Percentiles rank a stretch among this genome's conserved stretches.
These are phyloP conservation scores for Incumbomyces delicatus DNA, from an alignment of 2,329 filamentous ascomycete species.

Conservation along the genomic window DNA sequence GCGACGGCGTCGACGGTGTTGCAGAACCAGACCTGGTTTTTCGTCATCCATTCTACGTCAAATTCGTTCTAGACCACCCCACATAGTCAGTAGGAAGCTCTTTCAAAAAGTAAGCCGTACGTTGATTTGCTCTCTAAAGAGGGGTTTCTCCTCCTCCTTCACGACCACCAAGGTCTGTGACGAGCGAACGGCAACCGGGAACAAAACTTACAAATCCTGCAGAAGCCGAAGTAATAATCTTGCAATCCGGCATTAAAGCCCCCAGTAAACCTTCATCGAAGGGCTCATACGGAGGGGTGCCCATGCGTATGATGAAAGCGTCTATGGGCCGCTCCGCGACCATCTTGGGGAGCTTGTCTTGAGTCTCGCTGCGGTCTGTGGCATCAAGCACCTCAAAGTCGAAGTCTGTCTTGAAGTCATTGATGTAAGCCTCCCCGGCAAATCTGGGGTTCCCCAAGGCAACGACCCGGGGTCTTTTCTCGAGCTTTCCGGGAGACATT, in stretches of 20 bases:
- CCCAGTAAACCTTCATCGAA: conserved; percentile 39
- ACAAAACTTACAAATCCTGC: conserved; percentile 23
- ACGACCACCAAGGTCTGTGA: too few relatives aligned
- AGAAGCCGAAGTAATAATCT: conserved; percentile 38
- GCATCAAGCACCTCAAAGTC: conserved; percentile 26
- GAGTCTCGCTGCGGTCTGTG: conserved; percentile 28
- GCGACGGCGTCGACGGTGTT: conserved; percentile 45
- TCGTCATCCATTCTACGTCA: too few relatives aligned
- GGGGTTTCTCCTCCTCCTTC: too few relatives aligned
- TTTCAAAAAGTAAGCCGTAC: too few relatives aligned
- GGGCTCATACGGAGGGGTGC: conserved; percentile 40
- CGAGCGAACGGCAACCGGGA: too few relatives aligned
- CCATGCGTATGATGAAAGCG: conserved; percentile 43
- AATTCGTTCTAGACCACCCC: too few relatives aligned
- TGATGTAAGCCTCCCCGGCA: conserved; percentile 32
- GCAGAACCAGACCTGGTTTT: conserved; percentile 39
- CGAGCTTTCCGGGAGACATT: conserved; percentile 2
- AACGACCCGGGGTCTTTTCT: conserved; percentile 32
- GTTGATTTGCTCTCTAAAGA: too few relatives aligned
- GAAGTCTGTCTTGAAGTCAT: conserved; percentile 21
- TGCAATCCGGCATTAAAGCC: conserved; percentile 32
- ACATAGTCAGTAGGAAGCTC: too few relatives aligned
- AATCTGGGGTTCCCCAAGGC: conserved; percentile 33
- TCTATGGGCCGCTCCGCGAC: conserved; percentile 30
- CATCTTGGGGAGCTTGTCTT: conserved; percentile 27